A percentile compares a stretch with the other conserved stretches of the same genome.
Conservation (phyloP, 208 protist species). For the Crithidia brevicula region DNA sequence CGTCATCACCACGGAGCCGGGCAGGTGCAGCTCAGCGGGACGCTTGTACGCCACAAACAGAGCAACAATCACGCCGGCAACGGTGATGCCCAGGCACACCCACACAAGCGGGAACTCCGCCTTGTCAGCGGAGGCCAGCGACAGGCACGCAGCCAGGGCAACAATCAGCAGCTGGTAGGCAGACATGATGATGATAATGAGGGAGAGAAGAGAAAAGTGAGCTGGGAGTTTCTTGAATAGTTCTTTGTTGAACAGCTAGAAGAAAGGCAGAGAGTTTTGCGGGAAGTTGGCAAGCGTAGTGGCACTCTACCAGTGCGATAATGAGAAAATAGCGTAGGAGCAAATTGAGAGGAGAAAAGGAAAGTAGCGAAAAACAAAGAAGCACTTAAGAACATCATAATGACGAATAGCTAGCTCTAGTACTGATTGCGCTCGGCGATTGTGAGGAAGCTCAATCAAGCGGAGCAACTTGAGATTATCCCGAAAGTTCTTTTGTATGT, state of each 20-base stretch:
- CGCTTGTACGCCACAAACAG: constrained; percentile 61
- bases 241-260: background rate
- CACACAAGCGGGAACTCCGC: constrained; percentile 67
- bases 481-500: too few species aligned
- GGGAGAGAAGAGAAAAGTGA: background rate
- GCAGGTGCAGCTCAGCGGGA: constrained; percentile 53
- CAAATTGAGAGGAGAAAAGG: background rate
- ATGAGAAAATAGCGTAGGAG: background rate
- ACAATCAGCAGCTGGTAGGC: constrained; percentile 26
- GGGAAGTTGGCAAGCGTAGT: too few species aligned
- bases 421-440: too few species aligned
- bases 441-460: too few species aligned
- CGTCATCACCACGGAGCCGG: constrained; percentile 43
- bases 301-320: background rate
- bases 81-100: constrained; percentile 67
- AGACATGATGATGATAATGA: constrained; percentile 3
- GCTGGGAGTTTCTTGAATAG: background rate
- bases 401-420: too few species aligned
- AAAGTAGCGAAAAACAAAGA: background rate
- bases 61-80: constrained; percentile 45
- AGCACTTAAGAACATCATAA: too few species aligned
- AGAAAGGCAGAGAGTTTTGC: background rate
- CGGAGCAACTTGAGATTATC: too few species aligned
- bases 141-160: constrained; percentile 31
- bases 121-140: constrained; percentile 33